Evolutionary conservation across 108 stramenopile genomes (phyloP).

Genomic region (Chaetoceros tenuissimus): DNA sequence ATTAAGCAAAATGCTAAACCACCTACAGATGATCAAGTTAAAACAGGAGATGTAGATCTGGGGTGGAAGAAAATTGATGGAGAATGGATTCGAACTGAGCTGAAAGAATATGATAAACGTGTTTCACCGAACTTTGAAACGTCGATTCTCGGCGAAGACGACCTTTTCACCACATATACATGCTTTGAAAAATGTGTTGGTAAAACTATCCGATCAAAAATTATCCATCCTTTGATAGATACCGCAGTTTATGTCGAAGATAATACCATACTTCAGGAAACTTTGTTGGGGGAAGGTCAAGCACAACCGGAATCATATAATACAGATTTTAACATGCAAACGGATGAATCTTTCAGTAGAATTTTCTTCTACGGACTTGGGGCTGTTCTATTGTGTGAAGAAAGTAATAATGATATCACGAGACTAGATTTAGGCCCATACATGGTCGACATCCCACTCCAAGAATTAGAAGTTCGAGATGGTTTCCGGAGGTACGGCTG

Average conservation of each 20-base stretch:
- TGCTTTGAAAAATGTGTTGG: not conserved
- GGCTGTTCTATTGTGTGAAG: not conserved
- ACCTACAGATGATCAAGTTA: not conserved
- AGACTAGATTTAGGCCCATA: conserved; percentile 2
- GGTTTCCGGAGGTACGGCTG: conserved; percentile 2
- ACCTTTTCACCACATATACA: not conserved
- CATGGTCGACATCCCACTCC: conserved; percentile 5
- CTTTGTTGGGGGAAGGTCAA: not conserved
- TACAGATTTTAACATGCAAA: conserved; percentile 1
- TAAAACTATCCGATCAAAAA: not conserved
- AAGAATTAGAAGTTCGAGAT: not conserved
- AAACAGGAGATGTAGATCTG: not conserved
- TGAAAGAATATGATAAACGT: not conserved
- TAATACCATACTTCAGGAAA: not conserved
- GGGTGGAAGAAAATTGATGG: not conserved
- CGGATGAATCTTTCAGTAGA: conserved; percentile 1
- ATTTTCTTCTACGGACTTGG: conserved; percentile 1
- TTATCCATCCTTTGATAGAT: not conserved
- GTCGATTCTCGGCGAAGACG: not conserved
- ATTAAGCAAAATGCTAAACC: not conserved
- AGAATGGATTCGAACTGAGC: not conserved
- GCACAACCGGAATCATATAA: conserved; percentile 3
- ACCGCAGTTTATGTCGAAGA: not conserved
- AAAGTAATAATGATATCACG: not conserved
- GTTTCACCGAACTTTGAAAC: not conserved